Evolutionary conservation across 1,284 basidiomycete species (phyloP), one percentile per base, ranked within the genome.

Genomic region (Leccinum fallax): DNA sequence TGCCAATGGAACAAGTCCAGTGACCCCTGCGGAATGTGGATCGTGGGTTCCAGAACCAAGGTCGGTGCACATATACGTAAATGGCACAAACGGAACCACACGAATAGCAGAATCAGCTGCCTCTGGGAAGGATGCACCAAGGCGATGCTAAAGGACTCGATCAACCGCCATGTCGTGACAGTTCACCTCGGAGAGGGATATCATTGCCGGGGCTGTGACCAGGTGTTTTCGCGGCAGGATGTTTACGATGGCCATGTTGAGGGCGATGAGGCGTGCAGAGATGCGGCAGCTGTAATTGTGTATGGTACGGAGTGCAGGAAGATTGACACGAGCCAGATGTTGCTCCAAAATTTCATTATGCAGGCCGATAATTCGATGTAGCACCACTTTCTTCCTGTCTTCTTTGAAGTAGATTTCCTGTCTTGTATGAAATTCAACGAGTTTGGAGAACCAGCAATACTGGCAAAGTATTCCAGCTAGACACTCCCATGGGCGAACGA

Each of bases 21-120:
- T 11, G 40, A 32, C 26, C 57, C 65, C 3, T 67, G 66, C 8
- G 65, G 65, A 2, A 65, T 65, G 58, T 69, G 67, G 65, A 55
- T 67, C 6, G 5, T 60, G 9, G 57, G 63, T 4, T 53, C 67
- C 4, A 58, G 57, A 43, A 19, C 53, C 24, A 7, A 11, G 2
- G 21, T 67, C 8, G 34, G 51, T 1, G 32, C 48, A 43, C 66
- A 67, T 24, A 19, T 65, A n/a, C 65, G 59, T 2, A 61, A 53
- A 34, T 69, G 65, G 59, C 66, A 67, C 11, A 4, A 7, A 1
- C 8, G 5, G 10, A 32, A 5, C 1, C 38, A 21, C 9, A 21
- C 30, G 3, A 3, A n/a, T 9, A 46, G 15, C 11, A n/a, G n/a
- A 19, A n/a, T 15, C 2, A 21, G 4, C 6, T 69, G 66, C 36